Evolutionary conservation across 495 filamentous ascomycete species (phyloP), one percentile per base, ranked within the genome.

Genomic region (Penicillium goetzii): DNA sequence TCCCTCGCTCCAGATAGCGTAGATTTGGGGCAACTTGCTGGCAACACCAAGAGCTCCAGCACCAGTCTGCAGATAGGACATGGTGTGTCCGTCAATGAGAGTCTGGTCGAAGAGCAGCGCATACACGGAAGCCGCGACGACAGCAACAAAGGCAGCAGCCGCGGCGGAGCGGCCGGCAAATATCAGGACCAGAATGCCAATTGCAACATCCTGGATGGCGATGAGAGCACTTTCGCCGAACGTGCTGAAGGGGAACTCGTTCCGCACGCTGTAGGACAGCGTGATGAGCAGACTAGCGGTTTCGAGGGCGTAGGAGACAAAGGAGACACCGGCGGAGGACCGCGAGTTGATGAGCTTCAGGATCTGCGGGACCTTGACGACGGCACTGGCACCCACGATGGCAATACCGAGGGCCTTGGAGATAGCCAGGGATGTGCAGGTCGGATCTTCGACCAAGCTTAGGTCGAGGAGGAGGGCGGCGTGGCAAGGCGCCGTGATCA

Each of bases 321-420:
- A 97, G 60, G 88, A 91, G 61, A 98, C 83, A 68, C 94, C 95
- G 57, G 84, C 84, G 10, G 91, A 87, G 30, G 91, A 96, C 58
- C 86, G 82, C 36, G 93, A 93, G 65, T 80, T 76, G 68, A 96
- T 76, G 54, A 97, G 87, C 81, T 97, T 97, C 75, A 97, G 73
- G 75, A 98, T 93, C 78, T 97, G 95, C 0, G 95, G 94, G 51
- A 99, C 85, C 81, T 99, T 99, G 79, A 99, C 91, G 67, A 97
- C 85, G 33, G 91, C 85, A 59, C 90, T 92, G 38, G 92, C 90
- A 62, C 84, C 88, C 69, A 99, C 90, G 77, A 98, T 99, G 74
- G 87, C 94, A 61, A 97, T 87, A 45, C 95, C 95, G 51, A 99
- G 89, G 14, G 82, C 91, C 79, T 98, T 98, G 68, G 91, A 96